These are phyloP conservation scores for Antrodiella citrinella DNA, from an alignment of 768 basidiomycete genomes.

Conservation along the genomic window DNA sequence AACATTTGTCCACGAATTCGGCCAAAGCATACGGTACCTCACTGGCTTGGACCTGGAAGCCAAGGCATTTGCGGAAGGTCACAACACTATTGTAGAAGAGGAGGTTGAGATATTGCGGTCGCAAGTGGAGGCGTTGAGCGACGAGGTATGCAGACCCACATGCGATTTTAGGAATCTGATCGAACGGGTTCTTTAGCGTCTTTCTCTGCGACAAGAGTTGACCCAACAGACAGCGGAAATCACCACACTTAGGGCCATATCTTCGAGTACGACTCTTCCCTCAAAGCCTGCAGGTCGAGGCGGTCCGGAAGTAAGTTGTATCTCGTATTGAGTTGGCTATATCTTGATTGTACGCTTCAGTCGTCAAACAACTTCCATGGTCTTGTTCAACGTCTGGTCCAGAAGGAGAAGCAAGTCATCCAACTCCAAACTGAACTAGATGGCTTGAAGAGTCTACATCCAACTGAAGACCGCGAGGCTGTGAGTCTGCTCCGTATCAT, in stretches of 20 bases:
- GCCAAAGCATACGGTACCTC: conserved; percentile 53
- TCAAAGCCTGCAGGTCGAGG: conserved; percentile 38
- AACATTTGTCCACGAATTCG: conserved; percentile 50
- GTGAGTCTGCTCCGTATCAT: conserved; percentile 31
- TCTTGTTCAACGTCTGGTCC: conserved; percentile 68
- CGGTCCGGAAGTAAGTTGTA: conserved; percentile 45
- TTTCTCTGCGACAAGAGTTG: conserved; percentile 43
- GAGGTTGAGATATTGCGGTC: conserved; percentile 53
- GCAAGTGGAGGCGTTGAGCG: conserved; percentile 55
- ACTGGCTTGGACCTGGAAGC: conserved; percentile 59
- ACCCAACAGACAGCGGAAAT: conserved; percentile 60
- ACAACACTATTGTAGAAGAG: conserved; percentile 40
- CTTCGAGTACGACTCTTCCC: conserved; percentile 27
- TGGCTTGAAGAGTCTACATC: conserved; percentile 48
- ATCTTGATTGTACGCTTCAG: conserved; percentile 6
- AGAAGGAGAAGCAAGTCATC: conserved; percentile 80
- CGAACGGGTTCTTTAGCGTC: conserved; percentile 30
- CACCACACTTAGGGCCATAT: conserved; percentile 53
- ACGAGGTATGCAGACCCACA: conserved; percentile 44
- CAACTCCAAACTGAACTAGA: conserved; percentile 69
- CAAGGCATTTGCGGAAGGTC: conserved; percentile 30
- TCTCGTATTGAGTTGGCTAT: background rate
- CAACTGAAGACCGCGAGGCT: conserved; percentile 46
- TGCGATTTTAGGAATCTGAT: background rate
- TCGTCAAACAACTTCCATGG: conserved; percentile 53